A percentile compares a stretch with the other conserved stretches of the same genome.
Evolutionary conservation across 225 moss, liverwort and hornwort genomes (phyloP).

Genomic region (Bryum argenteum): DNA sequence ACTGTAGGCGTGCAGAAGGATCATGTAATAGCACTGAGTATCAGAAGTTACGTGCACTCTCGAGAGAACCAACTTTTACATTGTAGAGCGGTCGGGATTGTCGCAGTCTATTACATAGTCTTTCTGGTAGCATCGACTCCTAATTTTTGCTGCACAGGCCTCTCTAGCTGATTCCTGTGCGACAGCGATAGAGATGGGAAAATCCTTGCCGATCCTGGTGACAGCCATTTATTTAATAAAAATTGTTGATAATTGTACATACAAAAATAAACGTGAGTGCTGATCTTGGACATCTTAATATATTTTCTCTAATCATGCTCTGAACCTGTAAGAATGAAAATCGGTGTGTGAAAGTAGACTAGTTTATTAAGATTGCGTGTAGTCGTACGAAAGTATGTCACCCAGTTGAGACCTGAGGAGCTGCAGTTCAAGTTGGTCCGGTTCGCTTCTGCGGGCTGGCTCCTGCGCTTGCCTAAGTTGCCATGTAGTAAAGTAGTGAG

Average conservation of each 20-base stretch:
- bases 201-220: constrained; percentile 25
- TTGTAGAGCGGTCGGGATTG: neutral
- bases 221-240: constrained; percentile 39
- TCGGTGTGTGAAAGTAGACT: too few species aligned
- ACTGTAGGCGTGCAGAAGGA: neutral
- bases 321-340: too few species aligned
- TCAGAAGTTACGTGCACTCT: neutral
- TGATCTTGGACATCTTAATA: neutral
- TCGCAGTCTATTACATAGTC: constrained; percentile 3
- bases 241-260: constrained; percentile 41
- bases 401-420: too few species aligned
- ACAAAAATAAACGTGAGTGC: neutral
- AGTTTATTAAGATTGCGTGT: too few species aligned
- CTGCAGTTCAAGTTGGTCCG: too few species aligned
- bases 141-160: constrained; percentile 28
- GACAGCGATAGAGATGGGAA: neutral
- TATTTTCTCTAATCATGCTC: neutral
- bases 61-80: neutral
- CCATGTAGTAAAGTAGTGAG: too few species aligned
- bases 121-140: constrained; percentile 16
- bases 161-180: constrained; percentile 3
- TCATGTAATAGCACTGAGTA: neutral
- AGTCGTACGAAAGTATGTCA: too few species aligned
- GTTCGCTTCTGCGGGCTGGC: too few species aligned
- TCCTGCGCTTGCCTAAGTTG: too few species aligned